Percentiles rank a stretch among this genome's conserved stretches.
Evolutionary conservation across 208 protist genomes (phyloP).

Genomic region (Trypanosoma platydactyli): DNA sequence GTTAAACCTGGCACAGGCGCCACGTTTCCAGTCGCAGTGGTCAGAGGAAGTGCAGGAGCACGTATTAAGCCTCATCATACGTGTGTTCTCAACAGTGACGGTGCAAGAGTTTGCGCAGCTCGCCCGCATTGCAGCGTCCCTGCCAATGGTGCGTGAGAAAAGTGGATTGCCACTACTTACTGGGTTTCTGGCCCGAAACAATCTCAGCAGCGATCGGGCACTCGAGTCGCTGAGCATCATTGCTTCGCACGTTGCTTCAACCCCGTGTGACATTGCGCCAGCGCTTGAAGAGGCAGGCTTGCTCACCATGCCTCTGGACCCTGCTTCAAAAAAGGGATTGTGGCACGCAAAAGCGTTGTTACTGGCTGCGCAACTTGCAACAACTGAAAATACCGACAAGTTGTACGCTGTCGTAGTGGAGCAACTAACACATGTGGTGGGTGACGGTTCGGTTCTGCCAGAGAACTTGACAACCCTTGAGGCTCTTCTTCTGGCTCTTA

Average conservation of each 20-base stretch:
- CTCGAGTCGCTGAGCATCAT: constrained; percentile 68
- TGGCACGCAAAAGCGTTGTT: constrained; percentile 52
- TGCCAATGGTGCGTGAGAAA: constrained; percentile 63
- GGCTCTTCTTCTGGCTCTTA: constrained; percentile 67
- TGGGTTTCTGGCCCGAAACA: constrained; percentile 42
- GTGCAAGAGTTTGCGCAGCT: constrained; percentile 76
- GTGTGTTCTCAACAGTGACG: constrained; percentile 68
- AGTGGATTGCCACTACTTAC: constrained; percentile 62
- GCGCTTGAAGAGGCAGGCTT: constrained; percentile 50
- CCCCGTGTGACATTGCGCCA: constrained; percentile 40
- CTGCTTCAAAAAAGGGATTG: constrained; percentile 26
- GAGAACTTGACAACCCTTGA: constrained; percentile 70
- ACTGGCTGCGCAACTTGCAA: constrained; percentile 53
- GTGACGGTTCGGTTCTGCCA: constrained; percentile 26
- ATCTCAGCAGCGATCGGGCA: constrained; percentile 43
- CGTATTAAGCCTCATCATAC: constrained; percentile 60
- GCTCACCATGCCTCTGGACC: constrained; percentile 28
- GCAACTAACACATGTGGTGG: constrained; percentile 28
- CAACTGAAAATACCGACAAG: constrained; percentile 45
- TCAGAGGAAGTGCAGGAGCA: constrained; percentile 76
- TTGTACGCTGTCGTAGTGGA: constrained; percentile 52
- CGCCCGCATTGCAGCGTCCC: constrained; percentile 42
- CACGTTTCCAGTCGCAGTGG: constrained; percentile 56
- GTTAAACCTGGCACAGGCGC: constrained; percentile 38
- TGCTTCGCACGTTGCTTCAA: constrained; percentile 37